Evolutionary conservation across 148 eudicot species (phyloP).

Genomic region (Rhododendron vialii): DNA sequence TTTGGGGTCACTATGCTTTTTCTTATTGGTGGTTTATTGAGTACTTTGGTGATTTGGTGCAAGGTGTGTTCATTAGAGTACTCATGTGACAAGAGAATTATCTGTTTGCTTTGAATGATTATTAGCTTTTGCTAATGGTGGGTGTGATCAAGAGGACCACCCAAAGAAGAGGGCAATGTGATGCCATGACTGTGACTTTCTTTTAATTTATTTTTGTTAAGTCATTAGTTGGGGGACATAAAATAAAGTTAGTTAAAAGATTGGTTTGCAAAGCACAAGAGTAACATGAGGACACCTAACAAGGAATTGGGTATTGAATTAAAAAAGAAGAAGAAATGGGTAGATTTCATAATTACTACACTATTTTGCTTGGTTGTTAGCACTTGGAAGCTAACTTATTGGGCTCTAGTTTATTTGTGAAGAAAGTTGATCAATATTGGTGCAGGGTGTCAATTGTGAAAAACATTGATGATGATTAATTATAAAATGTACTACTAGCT

Average conservation of each 20-base stretch:
- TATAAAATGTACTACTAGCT: too few relatives aligned
- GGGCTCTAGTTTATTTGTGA: neutral
- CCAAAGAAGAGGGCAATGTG: neutral
- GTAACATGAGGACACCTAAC: neutral
- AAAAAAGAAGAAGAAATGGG: neutral
- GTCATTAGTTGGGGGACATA: neutral
- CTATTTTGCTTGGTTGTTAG: neutral
- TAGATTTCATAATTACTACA: neutral
- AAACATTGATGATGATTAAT: neutral
- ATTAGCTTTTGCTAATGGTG: conserved; percentile 6
- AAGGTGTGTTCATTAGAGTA: conserved; percentile 7
- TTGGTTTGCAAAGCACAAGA: neutral
- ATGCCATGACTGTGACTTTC: neutral
- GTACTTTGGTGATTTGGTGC: conserved; percentile 12
- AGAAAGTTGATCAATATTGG: neutral
- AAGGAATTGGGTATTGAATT: neutral
- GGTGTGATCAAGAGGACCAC: conserved; percentile 14
- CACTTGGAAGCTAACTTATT: neutral
- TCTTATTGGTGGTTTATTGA: conserved; percentile 3
- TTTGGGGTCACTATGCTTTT: conserved; percentile 1
- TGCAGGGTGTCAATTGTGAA: neutral
- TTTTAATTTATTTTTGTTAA: neutral
- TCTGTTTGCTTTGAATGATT: conserved; percentile 9
- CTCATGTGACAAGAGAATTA: conserved; percentile 15
- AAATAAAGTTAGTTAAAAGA: neutral